phyloP scores from a whole-genome alignment of 768 basidiomycete species.

The Rhodotorula babjevae region DNA sequence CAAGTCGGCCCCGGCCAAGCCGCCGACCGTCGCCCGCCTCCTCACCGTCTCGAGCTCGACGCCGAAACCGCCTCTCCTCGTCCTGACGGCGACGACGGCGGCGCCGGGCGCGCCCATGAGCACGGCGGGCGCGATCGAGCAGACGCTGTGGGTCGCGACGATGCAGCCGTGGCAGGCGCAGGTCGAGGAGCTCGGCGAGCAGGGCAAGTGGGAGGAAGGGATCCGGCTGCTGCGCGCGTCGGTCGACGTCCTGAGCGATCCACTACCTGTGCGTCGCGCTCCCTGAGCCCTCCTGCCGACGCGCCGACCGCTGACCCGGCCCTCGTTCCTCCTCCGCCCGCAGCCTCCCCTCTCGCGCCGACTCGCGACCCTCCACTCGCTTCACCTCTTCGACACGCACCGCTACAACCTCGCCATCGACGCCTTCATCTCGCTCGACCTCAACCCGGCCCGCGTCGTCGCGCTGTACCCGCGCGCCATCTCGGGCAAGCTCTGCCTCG shows the following conservation, averaged over 20 bases:
- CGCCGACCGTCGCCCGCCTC: constrained; percentile 57
- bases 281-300: too few species aligned
- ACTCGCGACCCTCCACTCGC: constrained; percentile 58
- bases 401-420: constrained; percentile 76
- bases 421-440: constrained; percentile 76
- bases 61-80: constrained; percentile 6
- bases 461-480: constrained; percentile 78
- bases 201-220: constrained; percentile 68
- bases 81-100: constrained; percentile 14
- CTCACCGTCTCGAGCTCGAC: constrained; percentile 60
- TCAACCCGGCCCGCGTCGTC: constrained; percentile 90
- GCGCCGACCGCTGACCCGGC: background rate
- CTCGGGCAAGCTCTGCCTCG: constrained; percentile 69
- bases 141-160: constrained; percentile 70
- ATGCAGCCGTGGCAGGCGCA: constrained; percentile 53
- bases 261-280: background rate
- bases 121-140: background rate
- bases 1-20: constrained; percentile 44
- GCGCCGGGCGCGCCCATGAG: background rate
- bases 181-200: constrained; percentile 41
- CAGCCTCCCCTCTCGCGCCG: constrained; percentile 53
- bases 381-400: constrained; percentile 62
- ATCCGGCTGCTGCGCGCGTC: constrained; percentile 16
- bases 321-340: background rate
- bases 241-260: background rate